These are phyloP conservation scores for Fomitopsis betulina DNA, from an alignment of 1,284 basidiomycete species.

Conservation along the genomic window DNA sequence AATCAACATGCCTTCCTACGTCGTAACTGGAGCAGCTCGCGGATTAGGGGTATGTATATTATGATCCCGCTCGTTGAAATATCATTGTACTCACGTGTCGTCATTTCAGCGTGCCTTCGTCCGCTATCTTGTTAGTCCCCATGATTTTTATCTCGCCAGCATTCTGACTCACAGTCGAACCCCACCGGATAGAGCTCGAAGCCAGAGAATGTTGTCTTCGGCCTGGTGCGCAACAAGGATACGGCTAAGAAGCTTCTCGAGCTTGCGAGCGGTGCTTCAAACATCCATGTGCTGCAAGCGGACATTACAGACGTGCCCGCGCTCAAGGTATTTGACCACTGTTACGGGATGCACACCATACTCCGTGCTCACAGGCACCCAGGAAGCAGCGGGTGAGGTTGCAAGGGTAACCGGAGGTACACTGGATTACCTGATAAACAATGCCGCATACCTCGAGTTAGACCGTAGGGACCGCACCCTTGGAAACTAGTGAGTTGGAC, in stretches of 20 bases:
- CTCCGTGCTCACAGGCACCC: neutral
- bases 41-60: constrained; percentile 19
- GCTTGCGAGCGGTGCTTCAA: constrained; percentile 17
- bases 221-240: constrained; percentile 20
- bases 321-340: constrained; percentile 17
- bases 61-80: neutral
- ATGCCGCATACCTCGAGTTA: constrained; percentile 18
- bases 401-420: constrained; percentile 23
- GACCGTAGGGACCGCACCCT: constrained; percentile 5
- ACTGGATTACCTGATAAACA: constrained; percentile 32
- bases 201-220: constrained; percentile 23
- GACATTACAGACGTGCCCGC: constrained; percentile 11
- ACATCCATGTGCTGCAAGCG: constrained; percentile 23
- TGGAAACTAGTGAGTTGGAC: constrained; percentile 11
- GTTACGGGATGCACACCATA: neutral
- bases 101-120: constrained; percentile 30
- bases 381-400: constrained; percentile 19
- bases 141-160: neutral
- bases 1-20: constrained; percentile 28
- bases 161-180: neutral
- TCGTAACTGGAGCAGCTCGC: constrained; percentile 21
- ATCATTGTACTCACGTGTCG: constrained; percentile 12
- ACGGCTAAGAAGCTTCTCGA: constrained; percentile 12
- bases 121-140: constrained; percentile 21
- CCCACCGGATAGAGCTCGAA: constrained; percentile 12